Evolutionary conservation across 192 early-diverging fungal species (phyloP).

Genomic region (Paraglomus occultum): DNA sequence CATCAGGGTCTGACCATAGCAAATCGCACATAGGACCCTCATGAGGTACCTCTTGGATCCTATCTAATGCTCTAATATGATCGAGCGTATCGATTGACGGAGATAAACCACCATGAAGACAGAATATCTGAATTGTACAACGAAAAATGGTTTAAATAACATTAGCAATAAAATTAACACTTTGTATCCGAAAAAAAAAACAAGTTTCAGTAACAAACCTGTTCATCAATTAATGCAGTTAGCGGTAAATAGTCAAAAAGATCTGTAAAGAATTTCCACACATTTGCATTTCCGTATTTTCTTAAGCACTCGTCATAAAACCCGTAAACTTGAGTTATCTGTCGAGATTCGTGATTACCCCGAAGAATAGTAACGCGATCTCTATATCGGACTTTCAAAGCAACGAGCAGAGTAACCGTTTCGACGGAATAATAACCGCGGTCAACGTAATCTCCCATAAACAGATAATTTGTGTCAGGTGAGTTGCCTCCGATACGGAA

Average conservation of each 20-base stretch:
- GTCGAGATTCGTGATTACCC: conserved; percentile 98
- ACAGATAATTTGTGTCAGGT: conserved; percentile 97
- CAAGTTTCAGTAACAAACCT: conserved; percentile 41
- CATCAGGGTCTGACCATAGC: conserved; percentile 87
- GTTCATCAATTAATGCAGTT: conserved; percentile 95
- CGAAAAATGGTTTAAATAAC: not conserved
- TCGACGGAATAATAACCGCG: conserved; percentile 99
- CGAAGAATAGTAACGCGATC: conserved; percentile 94
- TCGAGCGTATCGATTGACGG: conserved; percentile 96
- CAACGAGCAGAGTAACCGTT: conserved; percentile 93
- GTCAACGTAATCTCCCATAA: conserved; percentile 99
- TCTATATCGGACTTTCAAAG: conserved; percentile 90
- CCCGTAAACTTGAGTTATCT: conserved; percentile 99
- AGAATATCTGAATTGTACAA: conserved; percentile 71
- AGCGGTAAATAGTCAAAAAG: conserved; percentile 97
- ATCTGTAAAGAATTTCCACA: conserved; percentile 98
- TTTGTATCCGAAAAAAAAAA: not conserved
- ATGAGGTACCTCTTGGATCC: conserved; percentile 89
- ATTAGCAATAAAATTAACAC: not conserved
- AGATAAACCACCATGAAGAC: conserved; percentile 96
- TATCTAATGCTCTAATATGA: conserved; percentile 92
- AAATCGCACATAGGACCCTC: conserved; percentile 88
- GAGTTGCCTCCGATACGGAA: conserved; percentile 96
- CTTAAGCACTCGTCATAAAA: conserved; percentile 99
- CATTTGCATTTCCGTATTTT: conserved; percentile 98